A percentile compares a stretch with the other conserved stretches of the same genome.
Conservation (phyloP, 495 filamentous ascomycete genomes). For the Hyaloscypha bicolor region DNA sequence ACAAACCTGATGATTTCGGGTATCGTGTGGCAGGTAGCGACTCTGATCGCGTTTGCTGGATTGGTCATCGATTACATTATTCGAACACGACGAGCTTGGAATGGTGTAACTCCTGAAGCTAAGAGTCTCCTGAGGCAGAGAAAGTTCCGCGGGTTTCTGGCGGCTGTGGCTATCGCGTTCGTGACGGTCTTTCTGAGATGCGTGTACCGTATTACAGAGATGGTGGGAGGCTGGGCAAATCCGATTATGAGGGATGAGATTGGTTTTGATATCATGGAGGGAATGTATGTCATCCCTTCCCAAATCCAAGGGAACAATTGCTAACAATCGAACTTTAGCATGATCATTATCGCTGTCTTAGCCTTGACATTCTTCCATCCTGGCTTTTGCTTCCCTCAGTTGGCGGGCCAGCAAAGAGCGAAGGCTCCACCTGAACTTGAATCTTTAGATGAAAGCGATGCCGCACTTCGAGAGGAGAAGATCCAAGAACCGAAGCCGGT, state of each 20-base stretch:
- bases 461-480: neutral
- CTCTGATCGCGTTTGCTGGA: slow-evolving; percentile 59
- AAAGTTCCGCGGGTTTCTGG: slow-evolving; percentile 55
- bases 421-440: neutral
- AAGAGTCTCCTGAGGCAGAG: slow-evolving; percentile 38
- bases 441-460: slow-evolving; percentile 3
- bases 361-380: slow-evolving; percentile 62
- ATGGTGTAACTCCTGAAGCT: slow-evolving; percentile 32
- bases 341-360: slow-evolving; percentile 48
- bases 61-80: slow-evolving; percentile 53
- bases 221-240: slow-evolving; percentile 71
- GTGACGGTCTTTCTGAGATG: slow-evolving; percentile 64
- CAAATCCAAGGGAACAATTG: neutral
- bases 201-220: slow-evolving; percentile 62
- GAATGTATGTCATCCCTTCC: slow-evolving; percentile 18
- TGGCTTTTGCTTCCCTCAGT: slow-evolving; percentile 48
- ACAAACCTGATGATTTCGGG: slow-evolving; percentile 73
- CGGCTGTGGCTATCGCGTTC: slow-evolving; percentile 57
- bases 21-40: slow-evolving; percentile 69
- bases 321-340: slow-evolving; percentile 11
- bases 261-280: slow-evolving; percentile 64
- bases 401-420: slow-evolving; percentile 13
- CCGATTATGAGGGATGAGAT: slow-evolving; percentile 66
- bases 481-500: neutral
- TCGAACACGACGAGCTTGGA: slow-evolving; percentile 40